These are phyloP conservation scores for Phalaenopsis hybrid DNA, from an alignment of 116 monocot genomes.

Conservation along the genomic window DNA sequence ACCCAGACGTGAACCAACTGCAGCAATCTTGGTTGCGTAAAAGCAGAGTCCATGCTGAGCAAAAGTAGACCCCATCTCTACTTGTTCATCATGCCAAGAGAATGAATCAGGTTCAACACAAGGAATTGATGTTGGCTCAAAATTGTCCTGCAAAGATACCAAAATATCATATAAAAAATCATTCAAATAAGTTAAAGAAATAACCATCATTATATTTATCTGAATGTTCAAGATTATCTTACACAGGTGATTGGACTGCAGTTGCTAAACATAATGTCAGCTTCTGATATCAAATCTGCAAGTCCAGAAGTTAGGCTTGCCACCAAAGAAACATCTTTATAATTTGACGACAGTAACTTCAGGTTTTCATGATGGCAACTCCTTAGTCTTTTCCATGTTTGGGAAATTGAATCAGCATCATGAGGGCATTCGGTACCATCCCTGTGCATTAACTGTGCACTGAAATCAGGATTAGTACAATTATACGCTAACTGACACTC, in stretches of 20 bases:
- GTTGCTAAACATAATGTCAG: slow-evolving; percentile 55
- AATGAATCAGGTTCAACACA: slow-evolving; percentile 35
- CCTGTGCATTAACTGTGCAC: too few species aligned
- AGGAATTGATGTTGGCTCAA: slow-evolving; percentile 34
- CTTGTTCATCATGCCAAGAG: slow-evolving; percentile 47
- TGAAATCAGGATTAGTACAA: not conserved
- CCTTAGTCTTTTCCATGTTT: slow-evolving; percentile 66
- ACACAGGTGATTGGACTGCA: slow-evolving; percentile 41
- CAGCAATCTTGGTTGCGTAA: slow-evolving; percentile 20
- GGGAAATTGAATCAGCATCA: slow-evolving; percentile 27
- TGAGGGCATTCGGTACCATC: slow-evolving; percentile 1
- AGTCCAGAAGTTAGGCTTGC: slow-evolving; percentile 43
- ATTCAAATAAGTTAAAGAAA: not conserved
- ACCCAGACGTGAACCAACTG: slow-evolving; percentile 22
- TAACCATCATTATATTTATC: not conserved
- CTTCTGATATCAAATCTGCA: slow-evolving; percentile 58
- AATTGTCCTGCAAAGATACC: slow-evolving; percentile 25
- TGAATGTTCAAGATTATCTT: slow-evolving; percentile 11
- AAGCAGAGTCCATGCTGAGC: slow-evolving; percentile 69
- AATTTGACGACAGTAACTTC: slow-evolving; percentile 24
- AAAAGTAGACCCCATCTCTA: slow-evolving; percentile 67
- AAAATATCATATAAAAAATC: not conserved
- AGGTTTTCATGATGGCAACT: slow-evolving; percentile 26
- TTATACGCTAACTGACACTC: slow-evolving; percentile 29
- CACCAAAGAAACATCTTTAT: slow-evolving; percentile 20